phyloP scores from a whole-genome alignment of 495 filamentous ascomycete genomes.

The Talaromyces liani region DNA sequence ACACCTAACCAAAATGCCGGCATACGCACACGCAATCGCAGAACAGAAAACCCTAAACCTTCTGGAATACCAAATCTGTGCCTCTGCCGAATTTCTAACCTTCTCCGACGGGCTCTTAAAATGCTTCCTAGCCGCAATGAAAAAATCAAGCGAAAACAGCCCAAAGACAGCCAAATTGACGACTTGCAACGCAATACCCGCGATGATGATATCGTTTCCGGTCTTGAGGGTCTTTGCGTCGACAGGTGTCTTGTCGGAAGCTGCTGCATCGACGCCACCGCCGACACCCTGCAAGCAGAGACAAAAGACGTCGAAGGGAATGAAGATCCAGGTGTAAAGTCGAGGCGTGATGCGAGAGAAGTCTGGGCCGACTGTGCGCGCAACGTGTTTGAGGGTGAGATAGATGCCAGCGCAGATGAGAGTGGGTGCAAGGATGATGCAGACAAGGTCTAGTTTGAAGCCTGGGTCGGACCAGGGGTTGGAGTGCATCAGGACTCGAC shows the following conservation, averaged over 20 bases:
- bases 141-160: constrained; percentile 41
- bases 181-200: constrained; percentile 66
- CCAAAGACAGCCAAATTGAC: constrained; percentile 55
- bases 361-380: constrained; percentile 44
- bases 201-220: constrained; percentile 62
- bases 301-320: constrained; percentile 57
- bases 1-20: constrained; percentile 56
- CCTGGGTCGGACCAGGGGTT: constrained; percentile 54
- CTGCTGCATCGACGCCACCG: constrained; percentile 51
- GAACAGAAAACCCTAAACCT: constrained; percentile 46
- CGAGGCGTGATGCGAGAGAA: constrained; percentile 49
- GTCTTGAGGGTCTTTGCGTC: constrained; percentile 13
- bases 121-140: constrained; percentile 29
- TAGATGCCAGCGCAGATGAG: constrained; percentile 61
- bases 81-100: constrained; percentile 12
- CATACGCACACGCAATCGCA: constrained; percentile 48
- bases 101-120: constrained; percentile 27
- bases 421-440: constrained; percentile 58
- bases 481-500: constrained; percentile 47
- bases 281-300: constrained; percentile 58
- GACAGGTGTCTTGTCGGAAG: constrained; percentile 17
- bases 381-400: constrained; percentile 59
- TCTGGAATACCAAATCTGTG: constrained; percentile 13
- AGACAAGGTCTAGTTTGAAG: constrained; percentile 62
- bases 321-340: constrained; percentile 62